phyloP scores from a whole-genome alignment of 106 monocot species.

The Acorus gramineus region DNA sequence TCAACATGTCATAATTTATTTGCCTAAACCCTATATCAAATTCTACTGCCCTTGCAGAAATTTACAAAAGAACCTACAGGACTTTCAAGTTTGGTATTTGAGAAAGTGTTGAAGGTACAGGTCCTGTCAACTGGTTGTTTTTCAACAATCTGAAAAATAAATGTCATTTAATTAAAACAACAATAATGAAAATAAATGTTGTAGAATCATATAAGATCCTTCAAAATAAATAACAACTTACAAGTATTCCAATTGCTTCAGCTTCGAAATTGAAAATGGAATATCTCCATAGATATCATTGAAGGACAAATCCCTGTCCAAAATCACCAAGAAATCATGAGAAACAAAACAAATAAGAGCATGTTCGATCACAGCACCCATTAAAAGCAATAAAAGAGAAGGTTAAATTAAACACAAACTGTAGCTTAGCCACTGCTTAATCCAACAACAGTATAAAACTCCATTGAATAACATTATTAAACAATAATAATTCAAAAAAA shows the following conservation, averaged over 20 bases:
- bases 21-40: background rate
- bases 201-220: background rate
- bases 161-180: no score
- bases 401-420: no score
- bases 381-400: no score
- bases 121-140: constrained; percentile 75
- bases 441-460: no score
- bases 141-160: constrained; percentile 45
- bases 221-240: constrained; percentile 14
- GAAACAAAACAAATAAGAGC: no score
- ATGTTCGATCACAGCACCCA: no score
- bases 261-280: constrained; percentile 90
- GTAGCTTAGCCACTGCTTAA: no score
- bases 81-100: constrained; percentile 90
- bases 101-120: constrained; percentile 88
- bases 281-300: constrained; percentile 78
- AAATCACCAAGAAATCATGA: no score
- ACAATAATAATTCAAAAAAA: background rate
- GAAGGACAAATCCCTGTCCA: constrained; percentile 63
- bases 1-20: background rate
- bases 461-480: no score
- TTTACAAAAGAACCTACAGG: constrained; percentile 39
- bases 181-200: background rate
- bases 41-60: no score
- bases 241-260: constrained; percentile 85